A percentile compares a stretch with the other conserved stretches of the same genome.
These are phyloP conservation scores for Elymus sibiricus DNA, from an alignment of 176 grass and related monocot genomes.

Conservation along the genomic window DNA sequence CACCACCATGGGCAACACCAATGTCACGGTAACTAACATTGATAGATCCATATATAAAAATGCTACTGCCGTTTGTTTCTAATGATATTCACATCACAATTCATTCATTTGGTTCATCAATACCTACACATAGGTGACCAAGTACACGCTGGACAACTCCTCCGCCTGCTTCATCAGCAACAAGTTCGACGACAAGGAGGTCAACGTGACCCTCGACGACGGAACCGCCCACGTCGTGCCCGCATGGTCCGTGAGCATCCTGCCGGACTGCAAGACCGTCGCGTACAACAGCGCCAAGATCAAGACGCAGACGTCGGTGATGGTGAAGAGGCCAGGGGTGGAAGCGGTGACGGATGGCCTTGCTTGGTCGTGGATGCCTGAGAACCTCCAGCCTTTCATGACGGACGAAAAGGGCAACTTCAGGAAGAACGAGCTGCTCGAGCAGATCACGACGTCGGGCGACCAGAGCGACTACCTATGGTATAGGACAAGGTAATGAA, in stretches of 20 bases:
- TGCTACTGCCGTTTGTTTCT: no score
- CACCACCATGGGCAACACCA: background rate
- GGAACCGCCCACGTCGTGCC: conserved; percentile 44
- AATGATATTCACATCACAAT: background rate
- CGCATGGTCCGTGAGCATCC: conserved; percentile 82
- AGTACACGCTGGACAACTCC: conserved; percentile 31
- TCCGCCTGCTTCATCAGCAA: conserved; percentile 79
- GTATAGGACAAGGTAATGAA: conserved; percentile 66
- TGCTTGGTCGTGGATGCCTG: conserved; percentile 57
- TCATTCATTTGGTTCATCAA: background rate
- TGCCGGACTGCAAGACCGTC: conserved; percentile 65
- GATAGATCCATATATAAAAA: no score
- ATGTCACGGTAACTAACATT: background rate
- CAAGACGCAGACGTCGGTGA: conserved; percentile 63
- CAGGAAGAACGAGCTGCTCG: conserved; percentile 22
- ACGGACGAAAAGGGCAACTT: conserved; percentile 33
- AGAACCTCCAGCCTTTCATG: conserved; percentile 46
- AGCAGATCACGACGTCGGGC: conserved; percentile 36
- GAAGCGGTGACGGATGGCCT: background rate
- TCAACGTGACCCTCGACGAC: conserved; percentile 42
- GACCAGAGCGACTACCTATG: conserved; percentile 90
- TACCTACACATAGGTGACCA: background rate
- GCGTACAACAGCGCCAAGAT: conserved; percentile 77
- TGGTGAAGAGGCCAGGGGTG: conserved; percentile 54
- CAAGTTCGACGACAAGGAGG: conserved; percentile 31